A percentile compares a stretch with the other conserved stretches of the same genome.
Evolutionary conservation across 1,284 basidiomycete species (phyloP).

Genomic region (Megacollybia platyphylla): DNA sequence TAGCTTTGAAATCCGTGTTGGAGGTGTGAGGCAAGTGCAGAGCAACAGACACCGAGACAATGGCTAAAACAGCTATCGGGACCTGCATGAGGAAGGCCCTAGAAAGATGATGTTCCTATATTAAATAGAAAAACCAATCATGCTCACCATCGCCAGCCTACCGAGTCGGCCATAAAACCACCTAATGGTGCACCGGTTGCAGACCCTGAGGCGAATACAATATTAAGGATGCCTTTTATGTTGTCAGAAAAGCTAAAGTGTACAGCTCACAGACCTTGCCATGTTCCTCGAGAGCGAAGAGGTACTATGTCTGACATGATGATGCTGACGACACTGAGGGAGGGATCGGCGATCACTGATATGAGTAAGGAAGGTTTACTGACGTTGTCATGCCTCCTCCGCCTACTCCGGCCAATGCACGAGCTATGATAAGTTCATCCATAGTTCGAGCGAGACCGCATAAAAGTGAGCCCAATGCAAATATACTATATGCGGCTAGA

Average conservation of each 20-base stretch:
- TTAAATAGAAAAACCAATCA: not conserved
- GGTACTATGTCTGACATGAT: slow-evolving; percentile 52
- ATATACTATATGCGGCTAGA: slow-evolving; percentile 35
- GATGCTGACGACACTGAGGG: slow-evolving; percentile 41
- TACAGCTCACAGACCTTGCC: slow-evolving; percentile 36
- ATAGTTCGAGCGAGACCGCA: slow-evolving; percentile 43
- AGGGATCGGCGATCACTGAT: not conserved
- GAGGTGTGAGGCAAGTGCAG: slow-evolving; percentile 33
- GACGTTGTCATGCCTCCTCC: slow-evolving; percentile 55
- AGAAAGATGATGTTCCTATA: not conserved
- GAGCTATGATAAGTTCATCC: slow-evolving; percentile 39
- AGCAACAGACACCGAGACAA: slow-evolving; percentile 33
- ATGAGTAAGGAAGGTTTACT: slow-evolving; percentile 11
- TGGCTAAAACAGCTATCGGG: slow-evolving; percentile 37
- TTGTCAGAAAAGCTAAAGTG: not conserved
- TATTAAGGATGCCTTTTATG: slow-evolving; percentile 34
- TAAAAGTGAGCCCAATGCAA: slow-evolving; percentile 38
- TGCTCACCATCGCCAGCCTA: slow-evolving; percentile 51
- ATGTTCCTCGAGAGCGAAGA: slow-evolving; percentile 43
- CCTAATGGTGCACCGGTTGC: slow-evolving; percentile 45
- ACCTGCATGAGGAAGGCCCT: slow-evolving; percentile 51
- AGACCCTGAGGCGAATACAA: slow-evolving; percentile 42
- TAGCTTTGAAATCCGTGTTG: slow-evolving; percentile 25
- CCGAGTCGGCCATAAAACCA: slow-evolving; percentile 42
- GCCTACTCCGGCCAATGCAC: slow-evolving; percentile 51